Evolutionary conservation across 164 flowering plant genomes (phyloP).

Genomic region (Malania oleifera): DNA sequence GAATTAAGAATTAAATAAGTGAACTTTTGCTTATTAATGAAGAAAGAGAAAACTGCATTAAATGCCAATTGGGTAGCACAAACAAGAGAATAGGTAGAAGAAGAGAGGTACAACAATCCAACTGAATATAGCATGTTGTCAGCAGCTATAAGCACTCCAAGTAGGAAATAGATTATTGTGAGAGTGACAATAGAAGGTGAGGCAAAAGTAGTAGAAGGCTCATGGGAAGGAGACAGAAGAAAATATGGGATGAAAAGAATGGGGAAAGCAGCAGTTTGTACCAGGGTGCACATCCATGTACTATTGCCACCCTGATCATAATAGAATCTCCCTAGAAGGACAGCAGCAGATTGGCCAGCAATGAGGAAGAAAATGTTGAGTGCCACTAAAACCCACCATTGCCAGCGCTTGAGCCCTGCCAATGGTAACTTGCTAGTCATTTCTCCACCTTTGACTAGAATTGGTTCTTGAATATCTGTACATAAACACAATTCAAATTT

Average conservation of each 20-base stretch:
- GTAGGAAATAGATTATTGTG: conserved; percentile 17
- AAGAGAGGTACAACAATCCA: conserved; percentile 31
- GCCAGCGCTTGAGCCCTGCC: conserved; percentile 8
- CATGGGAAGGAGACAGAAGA: conserved; percentile 9
- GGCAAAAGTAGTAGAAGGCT: conserved; percentile 1
- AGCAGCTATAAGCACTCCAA: conserved; percentile 28
- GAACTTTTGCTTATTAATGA: conserved; percentile 33
- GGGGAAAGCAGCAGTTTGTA: conserved; percentile 43
- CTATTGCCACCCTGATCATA: conserved; percentile 45
- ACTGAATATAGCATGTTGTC: conserved; percentile 30
- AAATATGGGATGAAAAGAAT: conserved; percentile 24
- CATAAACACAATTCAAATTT: too few relatives aligned
- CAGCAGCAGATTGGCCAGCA: conserved; percentile 35
- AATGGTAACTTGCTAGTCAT: conserved; percentile 1
- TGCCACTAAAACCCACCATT: conserved; percentile 33
- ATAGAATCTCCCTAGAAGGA: conserved; percentile 37
- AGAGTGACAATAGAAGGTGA: conserved; percentile 13
- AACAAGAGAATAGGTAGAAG: conserved; percentile 34
- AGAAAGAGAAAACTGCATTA: conserved; percentile 29
- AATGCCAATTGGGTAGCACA: conserved; percentile 33
- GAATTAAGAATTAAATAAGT: conserved; percentile 30
- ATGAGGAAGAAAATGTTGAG: conserved; percentile 26
- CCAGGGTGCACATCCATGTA: conserved; percentile 45
- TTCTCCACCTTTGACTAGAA: background rate
- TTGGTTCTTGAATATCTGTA: conserved; percentile 13